phyloP scores from a whole-genome alignment of 2,329 filamentous ascomycete species.

The Hyphodiscus sp. region DNA sequence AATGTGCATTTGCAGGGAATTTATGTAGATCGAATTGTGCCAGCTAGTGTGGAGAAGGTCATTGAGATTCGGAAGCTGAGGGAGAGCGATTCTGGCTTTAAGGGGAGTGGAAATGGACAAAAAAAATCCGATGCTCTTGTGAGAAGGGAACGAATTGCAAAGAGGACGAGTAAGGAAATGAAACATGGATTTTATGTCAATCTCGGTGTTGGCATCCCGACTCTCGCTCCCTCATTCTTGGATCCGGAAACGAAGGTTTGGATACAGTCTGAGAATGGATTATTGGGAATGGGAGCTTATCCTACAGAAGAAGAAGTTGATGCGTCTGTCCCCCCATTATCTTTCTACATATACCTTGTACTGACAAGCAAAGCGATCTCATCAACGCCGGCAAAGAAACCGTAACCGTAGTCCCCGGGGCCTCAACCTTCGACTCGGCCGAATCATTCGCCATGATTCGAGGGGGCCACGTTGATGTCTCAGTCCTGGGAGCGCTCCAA shows the following conservation, averaged over 20 bases:
- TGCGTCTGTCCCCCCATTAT: slow-evolving; percentile 30
- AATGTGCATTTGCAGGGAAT: slow-evolving; percentile 74
- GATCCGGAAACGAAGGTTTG: slow-evolving; percentile 65
- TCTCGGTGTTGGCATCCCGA: slow-evolving; percentile 75
- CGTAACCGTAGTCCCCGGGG: slow-evolving; percentile 69
- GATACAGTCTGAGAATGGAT: slow-evolving; percentile 82
- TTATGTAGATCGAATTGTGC: slow-evolving; percentile 73
- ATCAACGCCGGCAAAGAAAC: slow-evolving; percentile 87
- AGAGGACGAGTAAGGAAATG: slow-evolving; percentile 71
- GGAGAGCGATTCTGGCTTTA: slow-evolving; percentile 43
- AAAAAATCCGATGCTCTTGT: slow-evolving; percentile 40
- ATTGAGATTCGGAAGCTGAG: slow-evolving; percentile 58
- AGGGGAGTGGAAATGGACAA: slow-evolving; percentile 72
- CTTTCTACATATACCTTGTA: background rate
- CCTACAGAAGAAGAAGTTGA: slow-evolving; percentile 67
- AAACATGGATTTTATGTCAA: slow-evolving; percentile 75
- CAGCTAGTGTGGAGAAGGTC: slow-evolving; percentile 62
- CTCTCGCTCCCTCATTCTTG: slow-evolving; percentile 72
- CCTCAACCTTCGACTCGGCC: slow-evolving; percentile 69
- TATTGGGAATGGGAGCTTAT: slow-evolving; percentile 77
- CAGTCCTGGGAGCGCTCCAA: slow-evolving; percentile 63
- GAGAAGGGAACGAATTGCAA: slow-evolving; percentile 66
- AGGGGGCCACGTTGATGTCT: slow-evolving; percentile 74
- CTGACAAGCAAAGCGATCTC: slow-evolving; percentile 43
- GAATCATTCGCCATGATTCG: slow-evolving; percentile 86